phyloP scores from a whole-genome alignment of 257 asterid species.

The Salvia miltiorrhiza region DNA sequence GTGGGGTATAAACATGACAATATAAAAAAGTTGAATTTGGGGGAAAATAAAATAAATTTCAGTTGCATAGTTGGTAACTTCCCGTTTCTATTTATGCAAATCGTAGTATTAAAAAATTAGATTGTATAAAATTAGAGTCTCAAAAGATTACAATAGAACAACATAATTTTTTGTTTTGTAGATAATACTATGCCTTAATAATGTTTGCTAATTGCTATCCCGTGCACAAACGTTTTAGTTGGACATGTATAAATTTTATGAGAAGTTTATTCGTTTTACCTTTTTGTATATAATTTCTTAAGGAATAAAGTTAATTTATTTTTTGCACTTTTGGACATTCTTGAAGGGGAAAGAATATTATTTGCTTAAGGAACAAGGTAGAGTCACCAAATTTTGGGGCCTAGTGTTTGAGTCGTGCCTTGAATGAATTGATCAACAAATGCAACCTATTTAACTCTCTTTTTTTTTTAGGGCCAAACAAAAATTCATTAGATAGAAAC shows the following conservation, averaged over 20 bases:
- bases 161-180: neutral
- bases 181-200: neutral
- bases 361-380: slow-evolving; percentile 28
- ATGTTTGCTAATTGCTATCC: neutral
- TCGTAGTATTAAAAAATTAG: neutral
- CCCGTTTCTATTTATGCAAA: neutral
- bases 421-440: neutral
- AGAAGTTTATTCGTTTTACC: neutral
- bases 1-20: neutral
- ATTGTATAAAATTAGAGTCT: neutral
- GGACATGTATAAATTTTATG: neutral
- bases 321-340: slow-evolving; percentile 12
- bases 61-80: slow-evolving; percentile 10
- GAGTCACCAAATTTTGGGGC: slow-evolving; percentile 14
- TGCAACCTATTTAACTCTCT: neutral
- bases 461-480: too few species aligned
- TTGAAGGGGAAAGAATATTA: slow-evolving; percentile 25
- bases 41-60: slow-evolving; percentile 9
- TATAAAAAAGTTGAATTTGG: neutral
- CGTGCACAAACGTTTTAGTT: neutral
- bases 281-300: neutral
- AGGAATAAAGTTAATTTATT: neutral
- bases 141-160: neutral
- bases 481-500: too few species aligned
- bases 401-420: slow-evolving; percentile 3